Evolutionary conservation across 176 grass and related monocot genomes (phyloP), one percentile per base, ranked within the genome.

Genomic region (Bolboschoenus planiculmis): DNA sequence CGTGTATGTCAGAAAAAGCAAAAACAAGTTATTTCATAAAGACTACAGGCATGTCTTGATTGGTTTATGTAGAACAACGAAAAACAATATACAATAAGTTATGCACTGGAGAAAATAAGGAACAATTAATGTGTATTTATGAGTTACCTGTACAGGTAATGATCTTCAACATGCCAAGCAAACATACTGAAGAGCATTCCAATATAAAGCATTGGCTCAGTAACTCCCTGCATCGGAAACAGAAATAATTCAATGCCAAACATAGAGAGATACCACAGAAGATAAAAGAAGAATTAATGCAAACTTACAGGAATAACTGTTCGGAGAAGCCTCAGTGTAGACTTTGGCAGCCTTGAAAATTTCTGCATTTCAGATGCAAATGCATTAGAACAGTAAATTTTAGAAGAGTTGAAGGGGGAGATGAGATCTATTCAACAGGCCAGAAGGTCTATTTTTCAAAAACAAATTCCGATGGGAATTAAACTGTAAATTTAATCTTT

Each of bases 151-250:
- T 93, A 99, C 62, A 99, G 68, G 85, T 99, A 99, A 63, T 99
- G 97, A 83, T 99, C 97, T 93, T 99, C 97, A 21, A 99, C 97
- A 50, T 99, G 97, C 97, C 97, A 99, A 18, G 97, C 93, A 89
- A 99, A 99, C 91, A 99, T 95, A 81, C 97, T 99, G 51, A 96
- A 99, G 67, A 99, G 97, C 97, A 99, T 95, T 74, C 96, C 96
- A 37, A 99, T 99, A 87, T 99, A 99, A 80, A 99, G 92, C 92
- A 99, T 99, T 42, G 97, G 97, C 90, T 99, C 97, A 46, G 97
- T 99, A 31, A 99, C 93, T 85, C 97, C 97, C 97, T 99, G 86
- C 85, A 86, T 82, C 70, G 37, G 37, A 10, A 8, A 91, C 76
- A 33, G 78, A 53, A 63, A 56, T 67, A 84, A 81, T 75, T 78